These are phyloP conservation scores for Lichina pygmaea DNA, from an alignment of 495 filamentous ascomycete species.

Conservation along the genomic window DNA sequence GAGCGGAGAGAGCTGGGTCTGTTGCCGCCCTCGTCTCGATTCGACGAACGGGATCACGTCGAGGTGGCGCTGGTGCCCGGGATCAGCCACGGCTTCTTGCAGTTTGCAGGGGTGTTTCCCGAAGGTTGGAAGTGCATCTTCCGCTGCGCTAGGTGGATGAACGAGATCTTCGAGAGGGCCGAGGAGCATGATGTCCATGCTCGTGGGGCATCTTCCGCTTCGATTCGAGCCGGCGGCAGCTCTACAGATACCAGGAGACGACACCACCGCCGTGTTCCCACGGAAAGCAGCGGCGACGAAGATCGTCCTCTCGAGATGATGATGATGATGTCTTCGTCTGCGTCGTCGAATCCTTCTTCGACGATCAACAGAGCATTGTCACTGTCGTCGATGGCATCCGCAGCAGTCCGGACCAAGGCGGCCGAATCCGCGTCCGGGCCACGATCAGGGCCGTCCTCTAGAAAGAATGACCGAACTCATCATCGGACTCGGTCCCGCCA, in stretches of 20 bases:
- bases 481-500: too few relatives aligned
- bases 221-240: neutral
- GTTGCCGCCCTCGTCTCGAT: conserved; percentile 17
- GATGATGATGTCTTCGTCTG: too few relatives aligned
- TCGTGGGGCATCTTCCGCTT: conserved; percentile 3
- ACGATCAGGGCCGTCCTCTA: too few relatives aligned
- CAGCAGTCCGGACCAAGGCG: too few relatives aligned
- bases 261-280: conserved; percentile 14
- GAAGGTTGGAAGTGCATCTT: conserved; percentile 65
- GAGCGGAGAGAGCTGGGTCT: conserved; percentile 37
- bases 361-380: too few relatives aligned
- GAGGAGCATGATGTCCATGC: conserved; percentile 11
- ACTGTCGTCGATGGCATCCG: too few relatives aligned
- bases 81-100: conserved; percentile 74
- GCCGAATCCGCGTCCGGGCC: too few relatives aligned
- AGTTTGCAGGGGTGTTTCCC: conserved; percentile 66
- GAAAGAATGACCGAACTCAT: too few relatives aligned
- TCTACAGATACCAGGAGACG: neutral
- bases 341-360: too few relatives aligned
- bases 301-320: conserved; percentile 56
- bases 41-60: conserved; percentile 50
- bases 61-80: conserved; percentile 69
- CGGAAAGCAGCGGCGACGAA: conserved; percentile 54
- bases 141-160: conserved; percentile 50
- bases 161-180: conserved; percentile 30